Conservation (phyloP, 2,329 filamentous ascomycete genomes). For the Epichloe festucae region DNA sequence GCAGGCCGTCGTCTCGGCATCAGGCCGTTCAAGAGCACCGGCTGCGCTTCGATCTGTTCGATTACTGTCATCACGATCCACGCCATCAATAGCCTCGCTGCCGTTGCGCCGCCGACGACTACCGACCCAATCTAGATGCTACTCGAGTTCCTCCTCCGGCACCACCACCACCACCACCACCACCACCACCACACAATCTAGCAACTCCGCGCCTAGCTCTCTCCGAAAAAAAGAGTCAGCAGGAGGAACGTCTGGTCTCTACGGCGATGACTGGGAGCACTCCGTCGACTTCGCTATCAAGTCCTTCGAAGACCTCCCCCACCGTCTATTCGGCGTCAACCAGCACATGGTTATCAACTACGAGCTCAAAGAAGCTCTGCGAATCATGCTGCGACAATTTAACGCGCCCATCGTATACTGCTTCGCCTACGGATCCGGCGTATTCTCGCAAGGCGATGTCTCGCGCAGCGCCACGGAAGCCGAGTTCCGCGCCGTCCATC, state of each 20-base stretch:
- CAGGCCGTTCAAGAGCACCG: constrained; percentile 8
- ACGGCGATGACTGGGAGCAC: constrained; percentile 30
- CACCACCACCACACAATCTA: constrained; percentile 3
- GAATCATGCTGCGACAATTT: constrained; percentile 83
- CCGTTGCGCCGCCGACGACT: constrained; percentile 2
- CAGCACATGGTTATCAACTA: constrained; percentile 94
- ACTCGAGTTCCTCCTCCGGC: constrained; percentile 1
- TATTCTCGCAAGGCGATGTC: constrained; percentile 65
- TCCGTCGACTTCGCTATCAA: constrained; percentile 28
- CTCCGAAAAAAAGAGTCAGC: constrained; percentile 13
- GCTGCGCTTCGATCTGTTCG: constrained; percentile 10
- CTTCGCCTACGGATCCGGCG: constrained; percentile 93
- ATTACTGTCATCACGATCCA: constrained; percentile 5
- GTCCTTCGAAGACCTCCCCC: constrained; percentile 30
- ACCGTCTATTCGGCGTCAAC: constrained; percentile 70
- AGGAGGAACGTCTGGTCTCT: constrained; percentile 22
- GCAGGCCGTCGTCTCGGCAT: constrained; percentile 6
- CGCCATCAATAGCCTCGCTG: constrained; percentile 4
- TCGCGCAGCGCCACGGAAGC: constrained; percentile 41
- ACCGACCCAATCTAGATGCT: constrained; percentile 4
- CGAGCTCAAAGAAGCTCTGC: constrained; percentile 84
- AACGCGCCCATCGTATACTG: constrained; percentile 88
- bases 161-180: not conserved
- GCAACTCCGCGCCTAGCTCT: constrained; percentile 5
- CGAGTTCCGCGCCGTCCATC: constrained; percentile 55